These are phyloP conservation scores for Botrytis fragariae DNA, from an alignment of 2,329 filamentous ascomycete species.

Conservation along the genomic window DNA sequence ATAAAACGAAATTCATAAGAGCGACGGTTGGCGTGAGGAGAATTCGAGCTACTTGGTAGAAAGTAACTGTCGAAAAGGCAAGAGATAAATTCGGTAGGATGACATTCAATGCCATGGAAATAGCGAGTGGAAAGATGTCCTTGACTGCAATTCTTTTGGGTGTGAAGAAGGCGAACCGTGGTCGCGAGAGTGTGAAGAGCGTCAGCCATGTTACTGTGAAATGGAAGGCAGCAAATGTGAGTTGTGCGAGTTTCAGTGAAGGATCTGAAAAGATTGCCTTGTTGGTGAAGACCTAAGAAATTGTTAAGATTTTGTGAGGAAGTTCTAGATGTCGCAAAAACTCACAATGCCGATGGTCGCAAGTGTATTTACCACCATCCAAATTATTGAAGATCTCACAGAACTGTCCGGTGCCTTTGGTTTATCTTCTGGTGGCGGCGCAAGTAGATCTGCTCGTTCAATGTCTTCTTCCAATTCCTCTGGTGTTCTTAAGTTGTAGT, in stretches of 20 bases:
- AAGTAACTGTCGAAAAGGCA: conserved; percentile 65
- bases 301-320: conserved; percentile 1
- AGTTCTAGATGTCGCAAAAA: conserved; percentile 21
- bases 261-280: conserved; percentile 67
- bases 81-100: conserved; percentile 67
- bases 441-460: conserved; percentile 45
- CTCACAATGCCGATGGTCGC: conserved; percentile 62
- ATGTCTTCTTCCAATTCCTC: conserved; percentile 41
- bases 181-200: conserved; percentile 59
- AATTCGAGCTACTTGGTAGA: conserved; percentile 68
- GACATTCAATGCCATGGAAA: conserved; percentile 67
- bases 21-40: conserved; percentile 65
- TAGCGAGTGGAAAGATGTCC: conserved; percentile 61
- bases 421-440: conserved; percentile 39
- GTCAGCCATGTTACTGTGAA: conserved; percentile 65
- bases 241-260: conserved; percentile 58
- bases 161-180: conserved; percentile 56
- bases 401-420: conserved; percentile 36
- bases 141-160: conserved; percentile 54
- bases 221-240: conserved; percentile 67
- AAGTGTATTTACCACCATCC: conserved; percentile 61
- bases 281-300: conserved; percentile 57
- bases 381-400: conserved; percentile 46
- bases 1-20: conserved; percentile 62
- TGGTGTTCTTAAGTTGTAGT: conserved; percentile 31